phyloP scores from a whole-genome alignment of 2,329 filamentous ascomycete species.

The Curvularia spicifera region DNA sequence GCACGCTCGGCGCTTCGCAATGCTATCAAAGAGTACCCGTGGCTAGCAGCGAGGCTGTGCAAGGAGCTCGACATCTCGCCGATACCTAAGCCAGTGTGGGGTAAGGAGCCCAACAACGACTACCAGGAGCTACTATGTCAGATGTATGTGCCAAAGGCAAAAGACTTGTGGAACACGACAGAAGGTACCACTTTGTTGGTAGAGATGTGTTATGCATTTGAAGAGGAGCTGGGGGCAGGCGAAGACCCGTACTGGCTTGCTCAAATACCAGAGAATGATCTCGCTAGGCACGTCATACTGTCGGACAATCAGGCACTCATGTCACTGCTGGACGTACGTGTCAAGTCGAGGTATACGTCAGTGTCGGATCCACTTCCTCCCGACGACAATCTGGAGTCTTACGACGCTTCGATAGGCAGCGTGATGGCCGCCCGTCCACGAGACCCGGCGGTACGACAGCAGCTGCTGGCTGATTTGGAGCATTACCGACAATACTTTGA shows the following conservation, averaged over 20 bases:
- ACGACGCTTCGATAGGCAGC: slow-evolving; percentile 20
- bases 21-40: slow-evolving; percentile 78
- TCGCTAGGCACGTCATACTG: slow-evolving; percentile 79
- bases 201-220: slow-evolving; percentile 66
- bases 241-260: slow-evolving; percentile 43
- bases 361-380: slow-evolving; percentile 86
- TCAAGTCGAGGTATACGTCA: slow-evolving; percentile 63
- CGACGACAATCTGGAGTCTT: slow-evolving; percentile 49
- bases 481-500: slow-evolving; percentile 38
- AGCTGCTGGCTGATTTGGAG: slow-evolving; percentile 37
- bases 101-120: slow-evolving; percentile 69
- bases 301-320: slow-evolving; percentile 77
- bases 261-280: slow-evolving; percentile 49
- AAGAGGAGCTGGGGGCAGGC: slow-evolving; percentile 33
- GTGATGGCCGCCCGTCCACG: slow-evolving; percentile 6
- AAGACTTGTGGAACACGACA: slow-evolving; percentile 85
- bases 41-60: slow-evolving; percentile 82
- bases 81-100: slow-evolving; percentile 83
- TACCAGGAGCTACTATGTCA: slow-evolving; percentile 73
- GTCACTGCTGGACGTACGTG: slow-evolving; percentile 68
- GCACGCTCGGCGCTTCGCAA: slow-evolving; percentile 69
- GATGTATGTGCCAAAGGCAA: slow-evolving; percentile 76
- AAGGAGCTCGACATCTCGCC: slow-evolving; percentile 78
- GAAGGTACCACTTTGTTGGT: slow-evolving; percentile 72
- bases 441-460: slow-evolving; percentile 16